phyloP scores from a whole-genome alignment of 176 grass and related monocot genomes.

The Luzula sylvatica region DNA sequence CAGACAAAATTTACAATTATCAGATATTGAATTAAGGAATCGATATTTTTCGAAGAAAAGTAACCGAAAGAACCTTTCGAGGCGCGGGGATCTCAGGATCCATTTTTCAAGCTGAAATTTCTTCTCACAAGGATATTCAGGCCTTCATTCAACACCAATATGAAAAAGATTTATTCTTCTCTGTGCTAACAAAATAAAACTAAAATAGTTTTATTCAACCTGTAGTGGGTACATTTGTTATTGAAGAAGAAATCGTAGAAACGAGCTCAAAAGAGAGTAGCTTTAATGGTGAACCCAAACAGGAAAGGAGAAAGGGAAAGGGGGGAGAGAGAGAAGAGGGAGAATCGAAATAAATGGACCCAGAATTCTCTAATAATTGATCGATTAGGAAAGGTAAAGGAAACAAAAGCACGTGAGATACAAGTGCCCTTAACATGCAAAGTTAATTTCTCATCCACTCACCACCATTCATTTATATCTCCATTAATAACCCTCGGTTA shows the following conservation, averaged over 20 bases:
- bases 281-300: not conserved
- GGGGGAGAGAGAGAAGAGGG: not conserved
- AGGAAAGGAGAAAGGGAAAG: not conserved
- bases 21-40: not conserved
- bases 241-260: not conserved
- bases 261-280: too few relatives aligned
- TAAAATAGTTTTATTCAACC: too few relatives aligned
- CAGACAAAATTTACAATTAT: slow-evolving; percentile 10
- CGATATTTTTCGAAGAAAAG: slow-evolving; percentile 30
- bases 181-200: not conserved
- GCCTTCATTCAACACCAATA: not conserved
- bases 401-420: slow-evolving; percentile 26
- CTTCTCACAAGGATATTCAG: slow-evolving; percentile 2
- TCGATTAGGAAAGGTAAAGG: slow-evolving; percentile 14
- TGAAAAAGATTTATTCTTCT: not conserved
- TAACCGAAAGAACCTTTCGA: not conserved
- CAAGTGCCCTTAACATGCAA: slow-evolving; percentile 4
- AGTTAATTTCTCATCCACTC: not conserved
- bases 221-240: not conserved
- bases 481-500: not conserved
- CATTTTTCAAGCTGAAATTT: slow-evolving; percentile 29
- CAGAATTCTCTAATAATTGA: not conserved
- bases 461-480: not conserved
- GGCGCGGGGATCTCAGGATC: slow-evolving; percentile 39
- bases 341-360: not conserved